Evolutionary conservation across 176 grass and related monocot genomes (phyloP).

Genomic region (Aegilops longissima): DNA sequence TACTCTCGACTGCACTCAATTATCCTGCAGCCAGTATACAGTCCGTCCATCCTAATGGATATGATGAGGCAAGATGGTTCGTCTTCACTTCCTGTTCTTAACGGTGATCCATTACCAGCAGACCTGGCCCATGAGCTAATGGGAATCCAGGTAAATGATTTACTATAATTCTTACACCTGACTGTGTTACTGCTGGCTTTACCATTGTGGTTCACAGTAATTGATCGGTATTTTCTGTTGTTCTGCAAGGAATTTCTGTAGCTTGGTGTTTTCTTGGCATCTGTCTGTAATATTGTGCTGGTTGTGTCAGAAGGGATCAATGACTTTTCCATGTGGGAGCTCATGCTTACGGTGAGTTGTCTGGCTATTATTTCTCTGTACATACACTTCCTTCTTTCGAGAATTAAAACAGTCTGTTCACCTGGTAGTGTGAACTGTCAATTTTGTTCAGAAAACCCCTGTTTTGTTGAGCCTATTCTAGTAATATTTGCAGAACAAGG

Average conservation of each 20-base stretch:
- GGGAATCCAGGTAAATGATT: constrained; percentile 82
- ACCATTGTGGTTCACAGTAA: constrained; percentile 3
- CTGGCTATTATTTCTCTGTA: constrained; percentile 10
- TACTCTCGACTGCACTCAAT: neutral
- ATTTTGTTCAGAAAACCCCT: neutral
- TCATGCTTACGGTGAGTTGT: constrained; percentile 83
- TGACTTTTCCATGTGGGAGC: constrained; percentile 82
- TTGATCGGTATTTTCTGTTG: constrained; percentile 53
- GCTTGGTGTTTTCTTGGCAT: constrained; percentile 93
- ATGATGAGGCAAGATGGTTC: constrained; percentile 91
- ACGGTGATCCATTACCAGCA: constrained; percentile 66
- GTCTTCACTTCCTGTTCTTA: constrained; percentile 71
- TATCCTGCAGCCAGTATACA: constrained; percentile 79
- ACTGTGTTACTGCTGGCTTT: neutral
- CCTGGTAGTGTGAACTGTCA: neutral
- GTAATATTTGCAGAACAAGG: neutral
- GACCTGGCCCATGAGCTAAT: constrained; percentile 93
- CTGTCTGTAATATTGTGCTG: constrained; percentile 88
- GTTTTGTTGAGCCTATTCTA: neutral
- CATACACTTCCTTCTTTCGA: neutral
- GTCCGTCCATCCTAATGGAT: constrained; percentile 78
- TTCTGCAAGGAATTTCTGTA: constrained; percentile 87
- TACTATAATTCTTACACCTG: neutral
- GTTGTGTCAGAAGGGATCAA: constrained; percentile 79
- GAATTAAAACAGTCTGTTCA: neutral